phyloP scores from a whole-genome alignment of 2,329 filamentous ascomycete species.

The Penicillium sp. region DNA sequence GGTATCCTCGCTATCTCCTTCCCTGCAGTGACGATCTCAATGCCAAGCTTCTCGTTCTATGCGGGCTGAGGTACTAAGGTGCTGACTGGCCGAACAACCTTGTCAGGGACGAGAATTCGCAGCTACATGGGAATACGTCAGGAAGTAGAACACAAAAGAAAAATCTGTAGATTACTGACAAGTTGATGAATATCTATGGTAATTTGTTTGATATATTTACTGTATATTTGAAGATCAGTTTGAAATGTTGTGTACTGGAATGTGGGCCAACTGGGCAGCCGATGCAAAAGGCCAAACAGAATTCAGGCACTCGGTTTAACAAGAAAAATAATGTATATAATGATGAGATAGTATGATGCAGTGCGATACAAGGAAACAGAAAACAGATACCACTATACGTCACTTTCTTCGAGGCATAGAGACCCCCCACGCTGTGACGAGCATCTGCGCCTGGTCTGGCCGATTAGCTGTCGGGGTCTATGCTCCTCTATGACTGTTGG shows the following conservation, averaged over 20 bases:
- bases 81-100: background rate
- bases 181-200: background rate
- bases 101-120: background rate
- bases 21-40: constrained; percentile 26
- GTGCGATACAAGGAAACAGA: background rate
- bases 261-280: constrained; percentile 17
- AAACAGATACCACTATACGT: constrained; percentile 12
- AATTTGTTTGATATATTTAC: constrained; percentile 16
- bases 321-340: constrained; percentile 5
- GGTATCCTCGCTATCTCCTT: constrained; percentile 6
- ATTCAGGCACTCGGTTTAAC: background rate
- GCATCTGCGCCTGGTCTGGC: background rate
- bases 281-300: constrained; percentile 8
- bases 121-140: background rate
- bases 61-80: constrained; percentile 1
- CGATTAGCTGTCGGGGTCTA: constrained; percentile 36
- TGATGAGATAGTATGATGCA: background rate
- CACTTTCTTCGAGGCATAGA: constrained; percentile 9
- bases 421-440: background rate
- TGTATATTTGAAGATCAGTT: constrained; percentile 17
- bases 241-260: constrained; percentile 28
- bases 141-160: background rate
- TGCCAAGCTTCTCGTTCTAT: constrained; percentile 26
- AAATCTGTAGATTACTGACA: no score
- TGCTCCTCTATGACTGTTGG: constrained; percentile 64